Evolutionary conservation across 805 yeast genomes (phyloP), one percentile per base, ranked within the genome.

Genomic region (Grigorovia yakushimaensis): DNA sequence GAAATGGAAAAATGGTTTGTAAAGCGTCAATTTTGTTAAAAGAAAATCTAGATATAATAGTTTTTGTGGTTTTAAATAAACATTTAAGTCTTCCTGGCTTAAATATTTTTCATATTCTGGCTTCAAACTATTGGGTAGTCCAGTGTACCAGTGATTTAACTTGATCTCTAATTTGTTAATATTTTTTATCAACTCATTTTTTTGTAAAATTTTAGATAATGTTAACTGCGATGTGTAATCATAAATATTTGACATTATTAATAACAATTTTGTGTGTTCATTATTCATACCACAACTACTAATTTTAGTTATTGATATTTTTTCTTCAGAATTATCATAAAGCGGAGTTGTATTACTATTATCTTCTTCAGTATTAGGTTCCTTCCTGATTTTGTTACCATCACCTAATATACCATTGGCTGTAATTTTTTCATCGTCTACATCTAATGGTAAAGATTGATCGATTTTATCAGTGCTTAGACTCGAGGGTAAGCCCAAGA

Each of bases 1-100:
- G 61, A 82, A 86, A 66, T 88, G 95, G 54, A 88, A 84, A 60
- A 88, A 88, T 1, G 96, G 96, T 44, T 95, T 76, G 58, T 88
- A 88, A 15, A 88, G 70, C 57, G 85, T 82, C 48, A 88, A 79
- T 61, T 84, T 84, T 47, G 88, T 85, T 59, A 87, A 86, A 43
- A 84, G 68, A 52, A 79, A 84, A 22, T 88, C 79, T 45, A 84
- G 66, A 60, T 82, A 85, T 27, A 88, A 67, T 45, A 86, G 71
- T 59, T 87, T 73, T 63, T 86, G 85, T 1, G 93, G 93, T 61
- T 82, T 78, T 46, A 78, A 65, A 64, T 83, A 86, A 46, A 63
- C 61, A 30, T 56, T 55, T n/a, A 49, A 53, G 21, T 56, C 58
- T 13, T 47, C 43, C 53, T 74, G 73, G 1, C 19, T 42, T 4